phyloP scores from a whole-genome alignment of 257 asterid genomes.

The Fraxinus americana region DNA sequence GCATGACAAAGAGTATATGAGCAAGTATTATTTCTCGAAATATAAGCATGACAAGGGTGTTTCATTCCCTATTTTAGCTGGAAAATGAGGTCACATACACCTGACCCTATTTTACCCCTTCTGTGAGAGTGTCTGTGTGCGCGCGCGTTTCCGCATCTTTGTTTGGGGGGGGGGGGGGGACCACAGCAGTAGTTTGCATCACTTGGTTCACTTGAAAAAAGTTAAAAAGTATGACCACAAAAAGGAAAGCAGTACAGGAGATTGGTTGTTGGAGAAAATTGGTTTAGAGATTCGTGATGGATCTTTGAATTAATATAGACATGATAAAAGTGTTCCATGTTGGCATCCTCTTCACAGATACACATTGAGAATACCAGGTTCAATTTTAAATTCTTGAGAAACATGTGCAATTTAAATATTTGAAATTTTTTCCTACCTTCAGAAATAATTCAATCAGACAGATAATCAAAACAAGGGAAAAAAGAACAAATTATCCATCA shows the following conservation, averaged over 20 bases:
- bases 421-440: background rate
- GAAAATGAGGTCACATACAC: background rate
- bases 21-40: background rate
- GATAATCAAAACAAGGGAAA: background rate
- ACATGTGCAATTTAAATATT: slow-evolving; percentile 5
- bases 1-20: background rate
- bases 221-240: background rate
- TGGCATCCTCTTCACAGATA: background rate
- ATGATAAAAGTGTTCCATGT: background rate
- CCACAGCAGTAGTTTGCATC: background rate
- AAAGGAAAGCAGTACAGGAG: background rate
- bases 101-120: background rate
- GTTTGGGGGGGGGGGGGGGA: background rate
- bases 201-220: background rate
- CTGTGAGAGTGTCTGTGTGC: background rate
- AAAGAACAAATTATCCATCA: background rate
- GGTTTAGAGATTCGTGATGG: background rate
- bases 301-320: slow-evolving; percentile 1
- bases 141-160: background rate
- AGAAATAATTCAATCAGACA: background rate
- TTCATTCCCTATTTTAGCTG: background rate
- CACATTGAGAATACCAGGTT: background rate
- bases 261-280: background rate
- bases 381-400: slow-evolving; percentile 3
- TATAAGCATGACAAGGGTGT: background rate